Evolutionary conservation across 73 alveolate species (phyloP), one percentile per base, ranked within the genome.

Genomic region (Uronychia binucleata): DNA sequence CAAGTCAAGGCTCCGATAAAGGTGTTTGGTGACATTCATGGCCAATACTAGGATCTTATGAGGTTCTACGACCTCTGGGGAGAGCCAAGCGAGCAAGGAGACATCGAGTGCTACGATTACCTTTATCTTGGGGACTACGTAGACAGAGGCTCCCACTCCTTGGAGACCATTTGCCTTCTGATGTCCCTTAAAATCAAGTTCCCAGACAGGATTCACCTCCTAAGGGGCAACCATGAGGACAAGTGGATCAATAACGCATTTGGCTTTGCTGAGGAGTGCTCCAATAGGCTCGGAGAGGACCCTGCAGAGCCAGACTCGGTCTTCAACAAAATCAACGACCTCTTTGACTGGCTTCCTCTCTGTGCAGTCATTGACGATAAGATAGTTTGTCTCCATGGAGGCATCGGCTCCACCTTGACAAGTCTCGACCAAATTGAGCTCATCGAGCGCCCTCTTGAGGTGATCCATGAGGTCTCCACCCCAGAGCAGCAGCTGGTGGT

Each of bases 11-110:
- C 99, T 31, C 99, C 99, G 0, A 88, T 93, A 58, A 92, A 96
- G 93, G 98, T 98, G 33, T 98, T 95, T 81, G 99, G 99, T 29
- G 99, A 97, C 93, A 94, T 98, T 46, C 99, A 98, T 83, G 99
- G 99, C 26, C 98, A 97, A 90, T 98, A 92, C 86, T 92, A 92
- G 58, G 99, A 98, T 94, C 86, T 98, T 59, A 98, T 98, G 99
- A 93, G 99, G 76, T 98, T 98, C 86, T 98, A 97, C 88, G 99
- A 97, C 85, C 79, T 96, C 91, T 97, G 94, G 93, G 92, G 95
- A 59, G 93, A 97, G 0, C 99, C 99, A 29, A 79, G 88, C 30
- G 98, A 97, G 31, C 93, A 92, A 14, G 98, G 98, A 1, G 98
- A 95, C 83, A 87, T 95, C 5, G 97, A 93, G 46, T 90, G 95